These are phyloP conservation scores for Blastomyces silverae DNA, from an alignment of 2,329 filamentous ascomycete species.

Conservation along the genomic window DNA sequence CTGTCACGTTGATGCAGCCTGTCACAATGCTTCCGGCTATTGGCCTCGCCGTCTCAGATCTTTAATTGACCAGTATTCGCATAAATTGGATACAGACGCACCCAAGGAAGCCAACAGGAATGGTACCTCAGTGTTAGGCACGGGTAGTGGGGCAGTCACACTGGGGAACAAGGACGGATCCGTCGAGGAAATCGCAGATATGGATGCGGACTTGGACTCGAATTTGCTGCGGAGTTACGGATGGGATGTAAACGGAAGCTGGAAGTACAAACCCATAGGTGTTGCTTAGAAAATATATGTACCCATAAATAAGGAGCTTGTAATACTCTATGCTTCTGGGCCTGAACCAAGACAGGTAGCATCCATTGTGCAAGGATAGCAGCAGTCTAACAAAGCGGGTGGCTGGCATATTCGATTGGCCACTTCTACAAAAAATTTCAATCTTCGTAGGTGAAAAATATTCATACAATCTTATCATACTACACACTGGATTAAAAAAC, in stretches of 20 bases:
- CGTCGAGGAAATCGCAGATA: neutral
- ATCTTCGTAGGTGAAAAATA: neutral
- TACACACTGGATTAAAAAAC: neutral
- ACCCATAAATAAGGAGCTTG: neutral
- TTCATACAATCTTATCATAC: neutral
- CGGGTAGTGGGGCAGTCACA: neutral
- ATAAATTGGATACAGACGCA: neutral
- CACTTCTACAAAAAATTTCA: neutral
- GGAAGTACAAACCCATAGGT: constrained; percentile 33
- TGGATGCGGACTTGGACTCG: constrained; percentile 14
- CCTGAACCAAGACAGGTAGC: constrained; percentile 20
- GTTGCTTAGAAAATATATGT: constrained; percentile 15
- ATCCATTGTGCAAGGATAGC: too few relatives aligned
- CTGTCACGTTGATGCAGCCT: constrained; percentile 32
- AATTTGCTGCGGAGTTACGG: constrained; percentile 17
- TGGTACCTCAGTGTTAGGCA: neutral
- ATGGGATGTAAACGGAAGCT: constrained; percentile 22
- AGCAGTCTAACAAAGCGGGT: neutral
- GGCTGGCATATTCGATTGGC: neutral
- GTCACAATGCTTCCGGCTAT: constrained; percentile 21
- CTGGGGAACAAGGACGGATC: constrained; percentile 1
- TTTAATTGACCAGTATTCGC: constrained; percentile 9
- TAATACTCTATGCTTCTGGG: neutral
- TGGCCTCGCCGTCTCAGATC: constrained; percentile 14
- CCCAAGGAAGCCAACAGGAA: neutral